Base-by-base conservation (phyloP, 495 filamentous ascomycete genomes). In the Hypomontagnella monticulosa region DNA sequence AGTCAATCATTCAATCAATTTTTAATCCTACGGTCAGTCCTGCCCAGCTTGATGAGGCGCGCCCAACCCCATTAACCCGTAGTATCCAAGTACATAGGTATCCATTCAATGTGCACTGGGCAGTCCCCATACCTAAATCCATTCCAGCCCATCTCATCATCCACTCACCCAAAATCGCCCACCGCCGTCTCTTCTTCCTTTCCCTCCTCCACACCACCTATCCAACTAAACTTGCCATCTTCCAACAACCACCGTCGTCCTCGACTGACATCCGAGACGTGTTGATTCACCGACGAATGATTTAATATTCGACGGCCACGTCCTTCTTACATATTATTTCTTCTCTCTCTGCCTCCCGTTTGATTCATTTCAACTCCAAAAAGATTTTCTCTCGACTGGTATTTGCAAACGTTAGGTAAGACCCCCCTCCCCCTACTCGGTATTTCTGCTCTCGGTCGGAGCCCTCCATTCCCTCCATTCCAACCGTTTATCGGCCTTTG, bases 11-110 rank as follows among this genome's bases (percentile, higher is more conserved):
- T 51, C 57, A 56, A 57, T 63, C 42, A 65, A 40, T 48, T 16
- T 27, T 38, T 3, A 55, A 37, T 10, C 44, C 30, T 27, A 38
- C 44, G 50, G 47, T 47, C 37, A 15, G 56, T 58, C 59, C 53
- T 63, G 66, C 66, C 65, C 55, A 69, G 66, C 66, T 69, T 60
- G 46, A 37, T 57, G 60, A 68, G 66, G 66, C 66, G 66, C 66
- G 66, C 66, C 66, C 66, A 63, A 69, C 66, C 60, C 56, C n/a
- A n/a, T n/a, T n/a, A n/a, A n/a, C n/a, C n/a, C n/a, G n/a, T n/a
- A n/a, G n/a, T n/a, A n/a, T n/a, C n/a, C n/a, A n/a, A n/a, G n/a
- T n/a, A n/a, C n/a, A n/a, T n/a, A n/a, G n/a, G n/a, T n/a, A n/a
- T n/a, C n/a, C n/a, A n/a, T n/a, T n/a, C n/a, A n/a, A n/a, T n/a